Evolutionary conservation across 2,329 filamentous ascomycete genomes (phyloP), one percentile per base, ranked within the genome.

Genomic region (Cordyceps cicadae): DNA sequence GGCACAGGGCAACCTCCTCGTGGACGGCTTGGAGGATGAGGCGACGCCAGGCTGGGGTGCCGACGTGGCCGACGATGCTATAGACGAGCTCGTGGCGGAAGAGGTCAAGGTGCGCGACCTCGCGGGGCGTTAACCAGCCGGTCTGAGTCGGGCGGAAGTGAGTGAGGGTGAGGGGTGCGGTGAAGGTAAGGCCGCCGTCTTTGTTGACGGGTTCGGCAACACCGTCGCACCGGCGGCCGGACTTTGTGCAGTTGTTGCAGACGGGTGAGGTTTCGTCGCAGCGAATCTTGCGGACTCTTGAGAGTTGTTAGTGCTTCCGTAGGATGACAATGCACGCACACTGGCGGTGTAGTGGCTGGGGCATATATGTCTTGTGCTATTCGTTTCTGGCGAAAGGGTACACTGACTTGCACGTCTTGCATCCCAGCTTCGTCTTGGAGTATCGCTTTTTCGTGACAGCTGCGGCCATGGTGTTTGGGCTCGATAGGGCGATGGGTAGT

Each of bases 141-240:
- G 61, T 62, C 54, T 59, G 54, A 5, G 61, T 62, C 24, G 62
- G 50, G 12, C 56, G 61, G 26, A 65, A 65, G 56, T 64, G 60
- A 1, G 64, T 61, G 24, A 62, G 58, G 14, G 64, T 65, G 37
- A 65, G 45, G 2, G 64, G 64, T 17, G 60, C 60, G n/a, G 58
- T 60, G 37, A 45, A 77, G 66, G 61, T 59, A 3, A 62, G 37
- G 17, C 53, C 49, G 45, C 60, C 60, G 39, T 46, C 39, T n/a
- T 58, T 58, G 51, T 54, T 60, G 14, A n/a, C 46, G 5, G 54
- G 57, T 17, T 57, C 51, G 41, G 58, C 59, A 49, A 64, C 64
- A 19, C 63, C 64, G 46, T 64, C 63, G 34, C 63, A 65, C 50
- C 61, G 54, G 4, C 62, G 62, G 19, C 63, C 60, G 6, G 62